phyloP scores from a whole-genome alignment of 176 grass and related monocot species.

The Carex pumila region DNA sequence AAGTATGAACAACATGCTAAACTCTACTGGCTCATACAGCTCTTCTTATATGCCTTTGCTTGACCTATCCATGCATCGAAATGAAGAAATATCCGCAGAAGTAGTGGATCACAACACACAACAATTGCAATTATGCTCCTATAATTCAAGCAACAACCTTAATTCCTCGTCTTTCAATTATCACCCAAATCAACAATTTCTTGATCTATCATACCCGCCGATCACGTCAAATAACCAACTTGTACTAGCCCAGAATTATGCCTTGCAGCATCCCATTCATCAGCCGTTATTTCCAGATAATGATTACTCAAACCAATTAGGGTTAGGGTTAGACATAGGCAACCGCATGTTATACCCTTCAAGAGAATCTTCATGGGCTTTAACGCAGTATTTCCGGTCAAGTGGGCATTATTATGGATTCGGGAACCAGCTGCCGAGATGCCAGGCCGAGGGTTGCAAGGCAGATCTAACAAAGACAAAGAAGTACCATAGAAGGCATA shows the following conservation, averaged over 20 bases:
- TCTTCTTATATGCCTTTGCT: not conserved
- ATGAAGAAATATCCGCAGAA: not conserved
- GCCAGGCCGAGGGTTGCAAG: slow-evolving; percentile 71
- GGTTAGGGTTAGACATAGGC: slow-evolving; percentile 55
- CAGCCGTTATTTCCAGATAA: not conserved
- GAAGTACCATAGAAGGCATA: slow-evolving; percentile 71
- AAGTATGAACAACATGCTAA: not conserved
- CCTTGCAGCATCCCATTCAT: not conserved
- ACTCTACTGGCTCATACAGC: not conserved
- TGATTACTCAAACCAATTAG: slow-evolving; percentile 16
- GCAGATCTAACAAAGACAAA: slow-evolving; percentile 62
- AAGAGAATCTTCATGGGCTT: slow-evolving; percentile 8
- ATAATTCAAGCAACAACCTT: not conserved
- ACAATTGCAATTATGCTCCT: not conserved
- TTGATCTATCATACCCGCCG: not conserved
- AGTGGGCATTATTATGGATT: slow-evolving; percentile 24
- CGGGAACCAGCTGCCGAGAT: slow-evolving; percentile 56
- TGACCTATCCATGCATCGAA: not conserved
- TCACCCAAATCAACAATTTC: not conserved
- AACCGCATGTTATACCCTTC: slow-evolving; percentile 60
- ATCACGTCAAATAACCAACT: not conserved
- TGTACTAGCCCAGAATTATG: not conserved
- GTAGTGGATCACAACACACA: not conserved
- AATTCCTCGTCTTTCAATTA: not conserved
- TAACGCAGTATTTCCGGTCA: not conserved